phyloP scores from a whole-genome alignment of 305 asterid species.

The Withania somnifera region DNA sequence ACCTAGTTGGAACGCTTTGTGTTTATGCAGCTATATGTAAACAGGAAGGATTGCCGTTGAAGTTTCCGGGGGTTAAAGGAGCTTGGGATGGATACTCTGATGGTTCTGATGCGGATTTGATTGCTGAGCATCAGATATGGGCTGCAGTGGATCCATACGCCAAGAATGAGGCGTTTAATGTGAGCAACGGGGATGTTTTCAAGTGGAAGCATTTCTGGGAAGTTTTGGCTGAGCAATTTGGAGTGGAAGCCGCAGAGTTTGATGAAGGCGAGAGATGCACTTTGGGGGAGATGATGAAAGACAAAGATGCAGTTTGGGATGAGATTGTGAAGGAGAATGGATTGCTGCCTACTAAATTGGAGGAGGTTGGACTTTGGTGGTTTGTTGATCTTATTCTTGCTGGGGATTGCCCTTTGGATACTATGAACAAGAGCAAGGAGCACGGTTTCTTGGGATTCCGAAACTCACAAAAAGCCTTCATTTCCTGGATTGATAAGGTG shows the following conservation, averaged over 20 bases:
- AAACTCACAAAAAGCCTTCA: conserved; percentile 35
- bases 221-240: conserved; percentile 41
- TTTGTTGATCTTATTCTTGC: conserved; percentile 38
- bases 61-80: conserved; percentile 42
- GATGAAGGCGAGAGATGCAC: conserved; percentile 29
- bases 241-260: conserved; percentile 26
- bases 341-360: conserved; percentile 33
- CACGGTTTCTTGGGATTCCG: conserved; percentile 60
- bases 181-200: conserved; percentile 53
- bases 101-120: conserved; percentile 43
- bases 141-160: conserved; percentile 43
- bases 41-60: conserved; percentile 34
- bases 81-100: conserved; percentile 48
- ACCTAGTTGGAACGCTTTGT: conserved; percentile 28
- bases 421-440: conserved; percentile 64
- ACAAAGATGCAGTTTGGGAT: conserved; percentile 45
- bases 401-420: conserved; percentile 40
- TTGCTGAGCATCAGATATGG: conserved; percentile 70
- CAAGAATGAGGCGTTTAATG: conserved; percentile 45
- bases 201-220: conserved; percentile 60
- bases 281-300: conserved; percentile 48
- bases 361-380: conserved; percentile 51
- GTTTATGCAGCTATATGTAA: conserved; percentile 55
- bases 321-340: conserved; percentile 42
- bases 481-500: conserved; percentile 42